These are phyloP conservation scores for Aureobasidium sp. DNA, from an alignment of 2,329 filamentous ascomycete species.

Conservation along the genomic window DNA sequence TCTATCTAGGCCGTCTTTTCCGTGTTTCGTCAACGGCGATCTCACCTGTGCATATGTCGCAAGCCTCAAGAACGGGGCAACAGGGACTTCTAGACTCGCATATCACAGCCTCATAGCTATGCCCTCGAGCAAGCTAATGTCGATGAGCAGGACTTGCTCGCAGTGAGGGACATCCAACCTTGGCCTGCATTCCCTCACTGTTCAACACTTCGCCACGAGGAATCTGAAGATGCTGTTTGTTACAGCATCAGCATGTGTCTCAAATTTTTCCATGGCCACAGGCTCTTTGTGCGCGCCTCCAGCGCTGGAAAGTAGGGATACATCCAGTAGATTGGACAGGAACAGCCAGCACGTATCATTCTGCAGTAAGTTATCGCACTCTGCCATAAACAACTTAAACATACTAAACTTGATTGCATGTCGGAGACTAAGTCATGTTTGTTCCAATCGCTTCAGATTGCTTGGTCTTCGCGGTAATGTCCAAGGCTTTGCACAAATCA, in stretches of 20 bases:
- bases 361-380: background rate
- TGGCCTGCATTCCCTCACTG: background rate
- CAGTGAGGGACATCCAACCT: background rate
- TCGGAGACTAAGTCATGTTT: slow-evolving; percentile 4
- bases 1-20: background rate
- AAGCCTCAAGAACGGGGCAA: background rate
- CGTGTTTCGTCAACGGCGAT: background rate
- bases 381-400: background rate
- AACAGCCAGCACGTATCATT: background rate
- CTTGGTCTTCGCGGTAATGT: slow-evolving; percentile 33
- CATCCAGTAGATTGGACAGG: background rate
- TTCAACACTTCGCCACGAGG: background rate
- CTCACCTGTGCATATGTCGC: slow-evolving; percentile 3
- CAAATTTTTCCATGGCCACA: background rate
- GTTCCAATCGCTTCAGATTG: slow-evolving; percentile 3
- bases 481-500: slow-evolving; percentile 45
- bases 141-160: background rate
- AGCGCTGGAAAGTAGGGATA: background rate
- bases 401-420: background rate
- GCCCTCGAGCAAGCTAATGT: background rate
- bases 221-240: background rate
- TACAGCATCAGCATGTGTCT: background rate
- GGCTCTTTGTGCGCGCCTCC: background rate
- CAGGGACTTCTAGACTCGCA: background rate
- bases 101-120: background rate